These are phyloP conservation scores for Babesia sp. DNA, from an alignment of 169 alveolate species.

Conservation along the genomic window DNA sequence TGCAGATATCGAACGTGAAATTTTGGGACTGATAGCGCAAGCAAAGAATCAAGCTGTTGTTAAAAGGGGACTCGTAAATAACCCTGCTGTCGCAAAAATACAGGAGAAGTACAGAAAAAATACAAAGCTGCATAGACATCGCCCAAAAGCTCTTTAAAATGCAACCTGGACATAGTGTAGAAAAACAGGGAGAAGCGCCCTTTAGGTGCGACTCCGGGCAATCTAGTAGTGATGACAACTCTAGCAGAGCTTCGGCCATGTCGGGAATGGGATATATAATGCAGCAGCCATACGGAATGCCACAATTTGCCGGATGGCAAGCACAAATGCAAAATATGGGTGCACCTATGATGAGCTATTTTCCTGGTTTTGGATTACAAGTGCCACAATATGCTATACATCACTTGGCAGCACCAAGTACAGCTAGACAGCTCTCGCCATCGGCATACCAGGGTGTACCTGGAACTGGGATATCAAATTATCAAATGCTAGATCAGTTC, in stretches of 20 bases:
- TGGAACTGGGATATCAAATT: no score
- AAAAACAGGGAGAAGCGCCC: neutral
- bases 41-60: constrained; percentile 32
- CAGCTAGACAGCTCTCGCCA: neutral
- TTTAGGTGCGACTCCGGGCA: neutral
- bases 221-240: neutral
- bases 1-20: neutral
- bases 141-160: neutral
- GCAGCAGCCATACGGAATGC: constrained; percentile 6
- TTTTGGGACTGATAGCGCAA: constrained; percentile 15
- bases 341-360: neutral
- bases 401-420: neutral
- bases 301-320: constrained; percentile 21
- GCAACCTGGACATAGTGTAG: constrained; percentile 13
- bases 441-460: neutral
- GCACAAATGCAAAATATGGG: constrained; percentile 10
- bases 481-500: neutral
- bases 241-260: neutral
- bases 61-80: constrained; percentile 13
- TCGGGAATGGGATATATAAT: neutral
- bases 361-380: neutral
- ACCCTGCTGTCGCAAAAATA: constrained; percentile 35
- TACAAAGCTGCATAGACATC: neutral
- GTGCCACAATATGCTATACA: neutral
- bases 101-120: constrained; percentile 2